Base-by-base conservation (phyloP, 495 filamentous ascomycete species). In the Aspergillus affinis region DNA sequence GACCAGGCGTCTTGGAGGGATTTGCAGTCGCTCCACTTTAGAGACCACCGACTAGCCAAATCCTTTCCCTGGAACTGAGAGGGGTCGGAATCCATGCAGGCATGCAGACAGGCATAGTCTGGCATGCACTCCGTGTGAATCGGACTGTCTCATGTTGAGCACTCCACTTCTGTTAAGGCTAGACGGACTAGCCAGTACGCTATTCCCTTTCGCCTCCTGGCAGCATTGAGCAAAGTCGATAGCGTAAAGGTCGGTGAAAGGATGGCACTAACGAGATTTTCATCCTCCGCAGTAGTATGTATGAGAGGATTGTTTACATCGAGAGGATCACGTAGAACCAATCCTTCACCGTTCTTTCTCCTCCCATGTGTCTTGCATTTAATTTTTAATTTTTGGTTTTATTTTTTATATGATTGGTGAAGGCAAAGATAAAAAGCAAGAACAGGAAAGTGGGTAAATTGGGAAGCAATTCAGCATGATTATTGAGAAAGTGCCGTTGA, bases 201-300 rank as follows among this genome's bases (percentile, higher is more conserved):
- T 58, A 62, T 62, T 58, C 50, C 41, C 15, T 52, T 57, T 50
- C 52, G 52, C 32, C 20, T 44, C 58, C 58, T 49, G 58, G 49
- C 50, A 55, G 45, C 27, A 27, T 48, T 27, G 13, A 48, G 55
- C 47, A 15, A 17, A 17, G 23, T 51, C 46, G 58, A 55, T 58
- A 58, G 49, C 47, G 26, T 46, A 36, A 32, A 56, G 32, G 30
- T 47, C 41, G 47, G 54, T 52, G 27, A 47, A 58, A 26, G 48
- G 15, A 49, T 17, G 18, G 48, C 1, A 49, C 18, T 26, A 26
- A 49, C 8, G 48, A 10, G 48, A 48, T 20, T 17, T 41, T 41
- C 36, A 15, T 17, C 36, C 36, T 41, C 13, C 36, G 8, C 36
- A 10, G 12, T 41, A 8, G 6, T 36, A 30, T 8, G 4, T 30